Evolutionary conservation across 805 yeast species (phyloP), one percentile per base, ranked within the genome.

Genomic region (Suhomyces faveliae): DNA sequence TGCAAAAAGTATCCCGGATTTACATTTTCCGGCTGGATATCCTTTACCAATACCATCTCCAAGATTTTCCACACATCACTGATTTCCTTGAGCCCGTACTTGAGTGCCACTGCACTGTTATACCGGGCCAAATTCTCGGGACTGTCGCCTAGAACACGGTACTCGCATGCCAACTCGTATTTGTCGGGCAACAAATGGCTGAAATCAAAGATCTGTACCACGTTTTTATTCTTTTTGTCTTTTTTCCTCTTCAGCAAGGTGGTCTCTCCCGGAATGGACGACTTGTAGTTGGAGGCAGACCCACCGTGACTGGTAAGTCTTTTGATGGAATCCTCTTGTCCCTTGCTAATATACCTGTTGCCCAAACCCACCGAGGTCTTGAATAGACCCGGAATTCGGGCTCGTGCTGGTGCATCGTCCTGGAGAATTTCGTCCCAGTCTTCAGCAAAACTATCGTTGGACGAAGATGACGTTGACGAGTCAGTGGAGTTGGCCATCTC

Each of bases 21-120:
- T 20, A 54, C 50, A n/a, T 61, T 58, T 13, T 45, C 51, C 3
- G 42, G 23, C 22, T 48, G 56, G 4, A 73, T 70, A 45, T 76
- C 78, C 46, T 77, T 79, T 6, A 68, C 64, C 40, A 80, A 53
- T 1, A 78, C 57, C 57, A 76, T 66, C 24, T 76, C 78, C 13
- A 87, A 56, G 10, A 85, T 68, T 50, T 73, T 78, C 97, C 97
- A 91, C 23, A 87, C 83, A 52, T 85, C 84, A 6, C 87, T 82
- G 1, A 89, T 72, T 19, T 82, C 89, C 6, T 67, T 67, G 43
- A 78, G 76, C 0, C 87, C 89, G 64, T 78, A 73, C 43, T 77
- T 76, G 21, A 70, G 71, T 1, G 96, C 95, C 2, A 91, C 84
- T 19, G 70, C 67, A 1, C 89, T 81, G 60, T 92, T 91, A 60